A percentile compares a stretch with the other conserved stretches of the same genome.
phyloP scores from a whole-genome alignment of 129 eudicot genomes.

The Lactuca saligna region DNA sequence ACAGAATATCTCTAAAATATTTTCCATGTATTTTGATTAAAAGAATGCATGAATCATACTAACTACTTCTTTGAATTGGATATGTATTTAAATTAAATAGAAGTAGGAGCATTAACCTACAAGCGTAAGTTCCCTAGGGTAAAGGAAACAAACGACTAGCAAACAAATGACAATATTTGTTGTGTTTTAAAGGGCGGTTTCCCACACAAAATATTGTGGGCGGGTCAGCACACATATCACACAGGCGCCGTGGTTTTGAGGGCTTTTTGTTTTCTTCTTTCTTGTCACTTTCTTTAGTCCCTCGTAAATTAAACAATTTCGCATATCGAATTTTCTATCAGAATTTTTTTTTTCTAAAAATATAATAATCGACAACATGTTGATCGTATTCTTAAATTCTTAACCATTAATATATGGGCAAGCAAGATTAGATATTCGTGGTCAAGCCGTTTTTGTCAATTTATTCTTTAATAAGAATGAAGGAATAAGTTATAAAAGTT shows the following conservation, averaged over 20 bases:
- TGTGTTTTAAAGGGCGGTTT: slow-evolving; percentile 7
- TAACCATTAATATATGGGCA: not conserved
- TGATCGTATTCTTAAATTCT: not conserved
- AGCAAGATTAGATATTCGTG: too few relatives aligned
- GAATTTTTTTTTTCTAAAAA: not conserved
- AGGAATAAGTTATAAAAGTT: too few relatives aligned
- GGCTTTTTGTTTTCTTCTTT: slow-evolving; percentile 23
- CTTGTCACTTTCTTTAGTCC: slow-evolving; percentile 8
- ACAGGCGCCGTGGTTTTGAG: slow-evolving; percentile 28
- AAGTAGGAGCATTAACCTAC: not conserved
- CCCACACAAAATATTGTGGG: slow-evolving; percentile 20
- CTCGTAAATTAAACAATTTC: not conserved
- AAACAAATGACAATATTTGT: slow-evolving; percentile 13
- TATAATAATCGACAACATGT: not conserved
- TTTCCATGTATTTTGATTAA: too few relatives aligned
- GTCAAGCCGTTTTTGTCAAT: too few relatives aligned
- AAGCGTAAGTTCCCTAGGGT: slow-evolving; percentile 11
- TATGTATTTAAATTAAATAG: not conserved
- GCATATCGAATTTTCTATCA: not conserved
- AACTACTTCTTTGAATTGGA: too few relatives aligned
- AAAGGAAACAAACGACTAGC: slow-evolving; percentile 15
- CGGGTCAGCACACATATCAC: slow-evolving; percentile 12
- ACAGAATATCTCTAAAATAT: too few relatives aligned
- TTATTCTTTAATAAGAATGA: too few relatives aligned
- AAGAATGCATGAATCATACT: not conserved